Base-by-base conservation (phyloP, 2,329 filamentous ascomycete species). In the Acarospora socialis region DNA sequence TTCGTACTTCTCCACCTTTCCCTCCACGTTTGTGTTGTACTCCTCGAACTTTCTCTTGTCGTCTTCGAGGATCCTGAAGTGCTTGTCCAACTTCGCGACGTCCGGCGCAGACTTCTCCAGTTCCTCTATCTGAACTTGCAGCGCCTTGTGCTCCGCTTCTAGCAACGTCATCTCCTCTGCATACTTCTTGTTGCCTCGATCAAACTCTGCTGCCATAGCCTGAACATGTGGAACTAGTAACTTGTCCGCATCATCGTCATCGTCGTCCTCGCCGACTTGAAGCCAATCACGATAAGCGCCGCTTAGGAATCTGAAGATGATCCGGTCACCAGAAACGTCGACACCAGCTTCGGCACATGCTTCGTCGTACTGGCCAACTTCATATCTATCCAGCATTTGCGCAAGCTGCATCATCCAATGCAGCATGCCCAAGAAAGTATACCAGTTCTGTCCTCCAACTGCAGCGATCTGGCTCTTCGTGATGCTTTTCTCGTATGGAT, bases 361-460 rank as follows among this genome's bases (percentile, higher is more conserved):
- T 32, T 93, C 80, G 43, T 94, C 84, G 53, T 93, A 98, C 28
- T 74, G 73, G 36, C 84, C 78, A 33, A 63, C 56, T 1, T 72
- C 64, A 50, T 86, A 95, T 14, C 80, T 71, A 40, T 95, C 86
- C 49, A 95, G 72, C 77, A 95, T 92, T 45, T 87, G 77, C 4
- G 83, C 82, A 31, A 98, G 64, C 55, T 95, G 86, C 87, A 98
- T 93, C 75, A 98, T 87, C 90, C 90, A 98, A 59, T 98, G 86
- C 30, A 98, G 65, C 52, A 98, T 63, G 0, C 86, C 90, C 8
- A 98, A 63, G 48, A 98, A 95, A 0, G 83, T 90, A 40, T 80
- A 80, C 90, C 90, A 98, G 51, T 95, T 95, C 56, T 93, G 84
- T 3, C 86, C 87, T 43, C 90, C 90, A 0, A 95, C 90, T 2